These are phyloP conservation scores for Solanum pennellii DNA, from an alignment of 257 asterid species.

Conservation along the genomic window DNA sequence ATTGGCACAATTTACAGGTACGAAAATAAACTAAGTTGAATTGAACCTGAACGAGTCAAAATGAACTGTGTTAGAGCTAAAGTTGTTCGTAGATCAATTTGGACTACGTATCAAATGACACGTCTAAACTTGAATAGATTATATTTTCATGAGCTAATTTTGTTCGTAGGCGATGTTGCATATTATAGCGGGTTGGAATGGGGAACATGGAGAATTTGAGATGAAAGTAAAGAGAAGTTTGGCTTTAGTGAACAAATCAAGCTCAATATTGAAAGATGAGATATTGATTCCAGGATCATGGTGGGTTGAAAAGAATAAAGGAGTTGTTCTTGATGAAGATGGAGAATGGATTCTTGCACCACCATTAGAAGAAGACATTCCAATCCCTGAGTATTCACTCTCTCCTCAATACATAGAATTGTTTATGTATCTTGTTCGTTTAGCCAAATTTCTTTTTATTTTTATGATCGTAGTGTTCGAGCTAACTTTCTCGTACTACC, in stretches of 20 bases:
- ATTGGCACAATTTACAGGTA: slow-evolving; percentile 86
- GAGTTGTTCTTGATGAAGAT: slow-evolving; percentile 34
- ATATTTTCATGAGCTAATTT: not conserved
- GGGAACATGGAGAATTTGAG: slow-evolving; percentile 40
- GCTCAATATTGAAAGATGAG: slow-evolving; percentile 58
- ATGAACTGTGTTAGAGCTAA: not conserved
- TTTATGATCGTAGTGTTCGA: too few relatives aligned
- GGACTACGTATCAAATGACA: not conserved
- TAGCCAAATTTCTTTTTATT: not conserved
- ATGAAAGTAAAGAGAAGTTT: slow-evolving; percentile 59
- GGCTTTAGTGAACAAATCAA: slow-evolving; percentile 71
- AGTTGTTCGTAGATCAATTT: not conserved
- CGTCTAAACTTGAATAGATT: not conserved
- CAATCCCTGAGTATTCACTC: slow-evolving; percentile 48
- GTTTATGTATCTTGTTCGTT: not conserved
- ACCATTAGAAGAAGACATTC: slow-evolving; percentile 53
- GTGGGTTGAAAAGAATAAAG: slow-evolving; percentile 93
- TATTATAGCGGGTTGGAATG: slow-evolving; percentile 78
- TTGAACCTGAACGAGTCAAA: not conserved
- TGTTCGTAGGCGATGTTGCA: slow-evolving; percentile 61
- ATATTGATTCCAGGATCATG: slow-evolving; percentile 67
- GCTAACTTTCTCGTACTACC: too few relatives aligned
- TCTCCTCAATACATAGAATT: not conserved
- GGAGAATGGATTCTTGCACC: slow-evolving; percentile 67
- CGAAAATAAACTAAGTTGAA: not conserved